Conservation (phyloP, 208 protist genomes). For the Wallacemonas sp. region DNA sequence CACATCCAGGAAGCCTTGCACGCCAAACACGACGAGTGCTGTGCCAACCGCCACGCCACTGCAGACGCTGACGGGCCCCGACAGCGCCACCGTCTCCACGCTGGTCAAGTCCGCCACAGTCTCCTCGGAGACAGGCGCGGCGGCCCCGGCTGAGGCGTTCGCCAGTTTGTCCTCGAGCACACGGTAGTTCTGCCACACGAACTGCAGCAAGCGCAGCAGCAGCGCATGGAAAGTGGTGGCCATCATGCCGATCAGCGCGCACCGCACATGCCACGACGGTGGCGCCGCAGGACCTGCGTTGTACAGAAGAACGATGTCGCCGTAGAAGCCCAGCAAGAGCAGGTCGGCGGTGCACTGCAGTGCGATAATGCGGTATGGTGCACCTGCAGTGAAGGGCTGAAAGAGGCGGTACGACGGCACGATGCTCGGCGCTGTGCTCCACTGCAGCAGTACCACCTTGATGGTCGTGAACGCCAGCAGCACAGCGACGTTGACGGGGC, state of each 20-base stretch:
- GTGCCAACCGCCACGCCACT: neutral
- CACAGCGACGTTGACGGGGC: conserved; percentile 29
- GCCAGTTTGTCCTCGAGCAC: neutral
- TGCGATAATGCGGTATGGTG: conserved; percentile 24
- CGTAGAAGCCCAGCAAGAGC: conserved; percentile 31
- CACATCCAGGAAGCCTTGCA: conserved; percentile 1
- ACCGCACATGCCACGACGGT: conserved; percentile 54
- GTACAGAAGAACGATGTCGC: conserved; percentile 39
- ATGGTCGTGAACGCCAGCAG: conserved; percentile 31
- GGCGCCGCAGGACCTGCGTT: conserved; percentile 24
- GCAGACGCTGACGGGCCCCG: neutral
- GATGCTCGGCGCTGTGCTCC: conserved; percentile 16
- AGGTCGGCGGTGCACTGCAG: conserved; percentile 55
- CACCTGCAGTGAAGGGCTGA: conserved; percentile 30
- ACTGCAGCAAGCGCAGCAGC: conserved; percentile 42
- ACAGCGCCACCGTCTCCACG: neutral
- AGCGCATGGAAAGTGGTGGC: conserved; percentile 46
- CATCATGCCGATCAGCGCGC: conserved; percentile 49
- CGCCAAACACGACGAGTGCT: conserved; percentile 9
- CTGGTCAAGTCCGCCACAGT: neutral
- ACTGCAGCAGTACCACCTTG: conserved; percentile 8
- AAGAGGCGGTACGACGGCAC: conserved; percentile 50
- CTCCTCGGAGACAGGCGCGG: neutral
- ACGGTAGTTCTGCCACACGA: conserved; percentile 8
- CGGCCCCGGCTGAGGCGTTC: neutral